Evolutionary conservation across 495 filamentous ascomycete species (phyloP).

Genomic region (Penicillium antarcticum): DNA sequence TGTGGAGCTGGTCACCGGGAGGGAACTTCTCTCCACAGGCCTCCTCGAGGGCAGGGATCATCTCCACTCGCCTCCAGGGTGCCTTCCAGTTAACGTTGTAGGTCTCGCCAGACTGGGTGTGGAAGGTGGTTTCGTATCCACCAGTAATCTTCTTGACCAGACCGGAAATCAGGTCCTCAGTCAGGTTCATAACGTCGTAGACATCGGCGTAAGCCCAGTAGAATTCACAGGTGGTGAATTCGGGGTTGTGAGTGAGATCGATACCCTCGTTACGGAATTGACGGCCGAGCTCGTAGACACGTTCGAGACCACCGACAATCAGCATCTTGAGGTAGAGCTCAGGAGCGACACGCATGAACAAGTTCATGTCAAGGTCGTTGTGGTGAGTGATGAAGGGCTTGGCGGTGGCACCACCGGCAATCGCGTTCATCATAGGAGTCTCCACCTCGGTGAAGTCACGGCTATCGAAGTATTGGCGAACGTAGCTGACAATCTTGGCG

Average conservation of each 20-base stretch:
- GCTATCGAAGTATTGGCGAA: slow-evolving; percentile 82
- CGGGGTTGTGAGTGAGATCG: slow-evolving; percentile 96
- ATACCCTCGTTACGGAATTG: slow-evolving; percentile 95
- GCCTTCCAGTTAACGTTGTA: slow-evolving; percentile 93
- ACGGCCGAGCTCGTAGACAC: slow-evolving; percentile 89
- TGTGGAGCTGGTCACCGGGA: slow-evolving; percentile 83
- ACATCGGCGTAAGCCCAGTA: slow-evolving; percentile 95
- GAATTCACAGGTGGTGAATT: slow-evolving; percentile 97
- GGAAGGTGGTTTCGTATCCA: slow-evolving; percentile 76
- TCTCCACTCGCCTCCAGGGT: slow-evolving; percentile 91
- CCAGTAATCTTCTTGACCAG: slow-evolving; percentile 89
- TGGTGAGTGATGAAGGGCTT: slow-evolving; percentile 94
- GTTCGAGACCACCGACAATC: slow-evolving; percentile 87
- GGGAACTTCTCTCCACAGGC: slow-evolving; percentile 92
- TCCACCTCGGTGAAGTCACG: slow-evolving; percentile 91
- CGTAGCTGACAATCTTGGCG: slow-evolving; percentile 78
- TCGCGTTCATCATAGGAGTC: slow-evolving; percentile 96
- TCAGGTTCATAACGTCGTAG: slow-evolving; percentile 88
- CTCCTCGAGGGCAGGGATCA: slow-evolving; percentile 93
- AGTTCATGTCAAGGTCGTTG: slow-evolving; percentile 88
- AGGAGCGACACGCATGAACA: slow-evolving; percentile 93
- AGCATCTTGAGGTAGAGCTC: slow-evolving; percentile 96
- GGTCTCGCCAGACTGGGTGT: slow-evolving; percentile 75
- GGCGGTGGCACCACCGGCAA: slow-evolving; percentile 92
- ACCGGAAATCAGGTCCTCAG: slow-evolving; percentile 90